Percentiles rank a stretch among this genome's conserved stretches.
phyloP scores from a whole-genome alignment of 495 filamentous ascomycete species.

The Platismatia glauca region DNA sequence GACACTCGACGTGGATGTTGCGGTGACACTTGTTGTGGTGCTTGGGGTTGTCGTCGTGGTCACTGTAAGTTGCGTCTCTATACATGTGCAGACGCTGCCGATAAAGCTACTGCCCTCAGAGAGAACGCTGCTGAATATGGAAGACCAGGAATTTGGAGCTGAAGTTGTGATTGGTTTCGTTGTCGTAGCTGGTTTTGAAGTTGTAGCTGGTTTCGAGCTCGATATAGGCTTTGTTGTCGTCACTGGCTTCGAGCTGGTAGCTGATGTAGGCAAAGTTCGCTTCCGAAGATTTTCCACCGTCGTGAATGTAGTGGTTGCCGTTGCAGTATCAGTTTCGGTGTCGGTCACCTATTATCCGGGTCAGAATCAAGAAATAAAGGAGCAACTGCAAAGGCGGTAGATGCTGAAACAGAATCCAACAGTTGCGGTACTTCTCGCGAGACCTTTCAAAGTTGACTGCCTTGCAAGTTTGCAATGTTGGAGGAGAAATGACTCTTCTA shows the following conservation, averaged over 20 bases:
- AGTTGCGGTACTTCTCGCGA: too few relatives aligned
- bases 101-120: conserved; percentile 1
- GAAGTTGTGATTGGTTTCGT: not conserved
- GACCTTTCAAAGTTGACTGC: too few relatives aligned
- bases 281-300: not conserved
- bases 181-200: not conserved
- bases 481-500: too few relatives aligned
- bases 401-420: too few relatives aligned
- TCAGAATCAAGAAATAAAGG: not conserved
- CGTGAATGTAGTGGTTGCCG: conserved; percentile 1
- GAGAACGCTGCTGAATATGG: conserved; percentile 1
- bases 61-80: not conserved
- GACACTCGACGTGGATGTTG: conserved; percentile 2
- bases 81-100: conserved; percentile 9
- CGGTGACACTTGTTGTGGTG: not conserved
- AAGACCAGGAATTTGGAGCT: not conserved
- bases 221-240: not conserved
- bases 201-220: not conserved
- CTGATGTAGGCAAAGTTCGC: not conserved
- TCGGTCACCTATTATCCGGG: not conserved
- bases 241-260: not conserved
- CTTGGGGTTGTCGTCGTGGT: not conserved
- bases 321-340: not conserved
- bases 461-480: too few relatives aligned
- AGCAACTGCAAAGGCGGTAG: too few relatives aligned